Evolutionary conservation across 2,329 filamentous ascomycete species (phyloP), one percentile per base, ranked within the genome.

Genomic region (Aspergillus eucalypticola): DNA sequence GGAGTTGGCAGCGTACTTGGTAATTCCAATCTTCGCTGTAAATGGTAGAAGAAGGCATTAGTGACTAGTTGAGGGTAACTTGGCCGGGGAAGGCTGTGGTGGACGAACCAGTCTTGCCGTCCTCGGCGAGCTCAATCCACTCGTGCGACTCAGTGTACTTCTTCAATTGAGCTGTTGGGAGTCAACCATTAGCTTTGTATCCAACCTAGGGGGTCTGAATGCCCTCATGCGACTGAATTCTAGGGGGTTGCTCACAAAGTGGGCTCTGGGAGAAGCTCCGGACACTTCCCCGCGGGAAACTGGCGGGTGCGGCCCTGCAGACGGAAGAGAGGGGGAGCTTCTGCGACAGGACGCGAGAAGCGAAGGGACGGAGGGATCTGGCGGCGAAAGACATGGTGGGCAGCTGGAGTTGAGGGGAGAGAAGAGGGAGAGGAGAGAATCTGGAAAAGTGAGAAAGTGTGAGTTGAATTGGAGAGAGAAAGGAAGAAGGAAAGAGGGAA

Each of bases 121-220:
- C 90, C 54, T 86, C 87, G 59, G 88, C 89, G 62, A 96, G 82
- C 79, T 97, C 92, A 76, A 99, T 88, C 95, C 95, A 99, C 83
- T 99, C 95, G 83, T 99, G 95, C 75, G 97, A 94, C 77, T 93
- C 90, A 66, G 95, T 97, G 84, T 96, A 99, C 77, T 89, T 91
- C 81, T 95, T 94, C 56, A 75, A 71, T 66, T 77, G 72, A 60
- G 73, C 79, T 81, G 58, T 39, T 63, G 29, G 27, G 56, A 11
- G 13, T 64, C 48, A 32, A 50, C 17, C 3, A 50, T 27, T 32
- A 50, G 25, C n/a, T 29, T 50, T 6, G 8, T 2, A 50, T 11
- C 3, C 7, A 15, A 17, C 13, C n/a, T 17, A 29, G 10, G 15
- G 17, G 60, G 39, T 60, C 23, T 38, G 57, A 60, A 42, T 10